phyloP scores from a whole-genome alignment of 2,329 filamentous ascomycete genomes.

The Fusarium sp. region DNA sequence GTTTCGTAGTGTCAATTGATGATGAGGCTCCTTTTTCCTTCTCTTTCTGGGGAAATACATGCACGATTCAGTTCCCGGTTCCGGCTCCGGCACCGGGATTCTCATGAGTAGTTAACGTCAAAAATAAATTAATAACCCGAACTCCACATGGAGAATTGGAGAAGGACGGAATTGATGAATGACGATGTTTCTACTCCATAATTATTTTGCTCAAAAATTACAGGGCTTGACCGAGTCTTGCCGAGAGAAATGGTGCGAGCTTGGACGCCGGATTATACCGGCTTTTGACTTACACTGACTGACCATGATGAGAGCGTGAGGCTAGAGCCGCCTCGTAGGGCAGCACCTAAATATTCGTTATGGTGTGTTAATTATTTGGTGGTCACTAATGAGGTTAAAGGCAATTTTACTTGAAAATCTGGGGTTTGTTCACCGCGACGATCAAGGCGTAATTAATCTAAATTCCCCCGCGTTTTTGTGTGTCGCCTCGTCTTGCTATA shows the following conservation, averaged over 20 bases:
- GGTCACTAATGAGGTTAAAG: neutral
- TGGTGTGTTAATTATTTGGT: neutral
- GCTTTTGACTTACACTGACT: neutral
- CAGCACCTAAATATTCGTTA: neutral
- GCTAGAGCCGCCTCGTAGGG: neutral
- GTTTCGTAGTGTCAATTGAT: neutral
- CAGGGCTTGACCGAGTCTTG: slow-evolving; percentile 9
- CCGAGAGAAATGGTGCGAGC: slow-evolving; percentile 10
- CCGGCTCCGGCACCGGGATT: slow-evolving; percentile 30
- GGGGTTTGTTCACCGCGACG: neutral
- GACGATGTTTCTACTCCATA: neutral
- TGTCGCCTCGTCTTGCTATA: neutral
- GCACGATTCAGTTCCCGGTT: slow-evolving; percentile 19
- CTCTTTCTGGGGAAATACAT: slow-evolving; percentile 35
- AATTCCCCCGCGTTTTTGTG: neutral
- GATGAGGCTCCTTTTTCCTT: slow-evolving; percentile 18
- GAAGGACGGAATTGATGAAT: slow-evolving; percentile 3
- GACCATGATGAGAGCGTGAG: neutral
- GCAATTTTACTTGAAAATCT: neutral
- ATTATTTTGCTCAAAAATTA: neutral
- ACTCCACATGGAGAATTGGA: slow-evolving; percentile 6
- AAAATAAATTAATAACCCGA: neutral
- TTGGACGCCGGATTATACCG: slow-evolving; percentile 6
- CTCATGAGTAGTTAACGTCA: neutral
- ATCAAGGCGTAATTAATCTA: neutral